phyloP scores from a whole-genome alignment of 306 rosid species.

The Prunus fruticosa region DNA sequence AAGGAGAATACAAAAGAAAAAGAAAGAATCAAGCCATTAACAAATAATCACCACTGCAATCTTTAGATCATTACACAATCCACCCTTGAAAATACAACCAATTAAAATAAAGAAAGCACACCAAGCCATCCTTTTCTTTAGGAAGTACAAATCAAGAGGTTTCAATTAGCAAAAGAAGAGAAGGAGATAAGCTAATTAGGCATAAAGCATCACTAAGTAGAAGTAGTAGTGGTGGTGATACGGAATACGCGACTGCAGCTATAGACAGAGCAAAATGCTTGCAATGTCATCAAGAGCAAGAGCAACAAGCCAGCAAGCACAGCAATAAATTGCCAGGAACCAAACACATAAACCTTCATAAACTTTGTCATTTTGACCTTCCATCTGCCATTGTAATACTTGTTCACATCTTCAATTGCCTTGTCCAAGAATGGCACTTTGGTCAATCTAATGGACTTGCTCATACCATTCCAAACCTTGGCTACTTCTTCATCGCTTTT shows the following conservation, averaged over 20 bases:
- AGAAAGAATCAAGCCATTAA: not conserved
- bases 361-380: conserved; percentile 51
- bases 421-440: conserved; percentile 62
- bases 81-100: not conserved
- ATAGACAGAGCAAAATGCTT: conserved; percentile 28
- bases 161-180: no score
- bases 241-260: conserved; percentile 17
- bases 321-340: conserved; percentile 65
- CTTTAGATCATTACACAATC: not conserved
- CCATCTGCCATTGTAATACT: conserved; percentile 49
- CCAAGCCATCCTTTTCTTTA: not conserved
- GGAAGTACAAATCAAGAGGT: not conserved
- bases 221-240: not conserved
- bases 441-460: conserved; percentile 57
- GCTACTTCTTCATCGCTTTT: conserved; percentile 71
- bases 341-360: conserved; percentile 45
- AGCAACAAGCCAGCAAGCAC: conserved; percentile 49
- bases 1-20: not conserved
- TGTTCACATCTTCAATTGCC: conserved; percentile 74
- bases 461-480: conserved; percentile 69
- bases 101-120: not conserved
- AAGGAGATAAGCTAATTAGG: not conserved
- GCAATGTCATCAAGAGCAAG: conserved; percentile 40
- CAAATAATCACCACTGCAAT: not conserved
- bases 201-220: not conserved